Conservation (phyloP, 371 early-diverging fungal genomes). For the Capillidium rhysosporum region DNA sequence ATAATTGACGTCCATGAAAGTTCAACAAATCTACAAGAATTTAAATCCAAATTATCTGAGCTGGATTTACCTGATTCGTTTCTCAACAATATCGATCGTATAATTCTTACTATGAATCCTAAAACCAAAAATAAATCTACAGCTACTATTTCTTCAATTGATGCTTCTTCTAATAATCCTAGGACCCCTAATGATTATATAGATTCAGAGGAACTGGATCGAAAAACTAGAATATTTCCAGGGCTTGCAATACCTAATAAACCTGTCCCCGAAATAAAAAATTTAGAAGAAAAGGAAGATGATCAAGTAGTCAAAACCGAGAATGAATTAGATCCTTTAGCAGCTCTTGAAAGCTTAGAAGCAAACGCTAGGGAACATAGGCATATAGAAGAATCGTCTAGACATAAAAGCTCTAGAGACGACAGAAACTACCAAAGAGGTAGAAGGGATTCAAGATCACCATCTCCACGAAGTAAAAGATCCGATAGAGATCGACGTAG, state of each 20-base stretch:
- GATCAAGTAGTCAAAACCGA: neutral
- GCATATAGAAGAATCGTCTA: neutral
- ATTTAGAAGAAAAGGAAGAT: no score
- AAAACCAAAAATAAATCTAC: constrained; percentile 14
- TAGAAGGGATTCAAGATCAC: constrained; percentile 10
- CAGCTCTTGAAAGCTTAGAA: constrained; percentile 28
- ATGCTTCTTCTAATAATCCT: constrained; percentile 7
- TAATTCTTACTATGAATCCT: constrained; percentile 72
- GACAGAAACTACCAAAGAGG: neutral
- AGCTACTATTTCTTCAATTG: neutral
- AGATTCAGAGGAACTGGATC: constrained; percentile 14
- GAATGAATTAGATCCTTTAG: constrained; percentile 27
- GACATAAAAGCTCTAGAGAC: neutral
- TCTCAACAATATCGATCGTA: constrained; percentile 63
- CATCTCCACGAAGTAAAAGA: constrained; percentile 12
- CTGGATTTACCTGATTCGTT: constrained; percentile 77
- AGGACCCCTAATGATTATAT: neutral
- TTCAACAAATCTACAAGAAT: constrained; percentile 34
- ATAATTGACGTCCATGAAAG: constrained; percentile 51
- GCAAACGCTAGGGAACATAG: neutral
- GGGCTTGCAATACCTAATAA: constrained; percentile 60
- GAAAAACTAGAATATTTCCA: constrained; percentile 45
- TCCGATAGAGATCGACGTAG: constrained; percentile 10
- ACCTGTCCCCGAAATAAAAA: constrained; percentile 9
- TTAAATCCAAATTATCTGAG: constrained; percentile 50